A percentile compares a stretch with the other conserved stretches of the same genome.
Evolutionary conservation across 2,329 filamentous ascomycete species (phyloP).

Genomic region (Laburnicola sp.): DNA sequence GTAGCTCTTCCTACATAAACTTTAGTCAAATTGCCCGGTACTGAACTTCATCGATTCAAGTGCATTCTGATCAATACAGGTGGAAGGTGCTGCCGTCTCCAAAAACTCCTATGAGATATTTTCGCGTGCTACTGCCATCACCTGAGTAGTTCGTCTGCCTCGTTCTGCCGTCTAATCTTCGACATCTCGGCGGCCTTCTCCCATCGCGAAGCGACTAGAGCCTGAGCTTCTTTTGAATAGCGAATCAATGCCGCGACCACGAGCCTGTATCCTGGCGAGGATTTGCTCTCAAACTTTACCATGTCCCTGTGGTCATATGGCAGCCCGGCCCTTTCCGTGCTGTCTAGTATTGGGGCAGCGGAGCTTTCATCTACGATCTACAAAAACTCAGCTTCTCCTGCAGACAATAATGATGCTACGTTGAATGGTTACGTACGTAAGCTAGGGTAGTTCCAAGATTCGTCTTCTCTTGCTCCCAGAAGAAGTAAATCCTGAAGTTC

Average conservation of each 20-base stretch:
- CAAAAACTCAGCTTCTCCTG: constrained; percentile 1
- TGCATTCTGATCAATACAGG: too few species aligned
- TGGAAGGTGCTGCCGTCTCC: too few species aligned
- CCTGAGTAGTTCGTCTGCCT: constrained; percentile 16
- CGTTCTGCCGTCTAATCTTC: constrained; percentile 14
- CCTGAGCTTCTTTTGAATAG: constrained; percentile 22
- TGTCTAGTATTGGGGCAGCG: constrained; percentile 32
- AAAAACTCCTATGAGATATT: not conserved
- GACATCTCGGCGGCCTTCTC: constrained; percentile 17
- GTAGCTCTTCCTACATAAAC: too few species aligned
- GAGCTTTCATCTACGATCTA: constrained; percentile 35
- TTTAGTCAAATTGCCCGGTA: too few species aligned
- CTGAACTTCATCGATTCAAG: too few species aligned
- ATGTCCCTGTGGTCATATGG: constrained; percentile 36
- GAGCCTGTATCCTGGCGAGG: constrained; percentile 30
- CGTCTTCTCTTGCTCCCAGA: constrained; percentile 47
- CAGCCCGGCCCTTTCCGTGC: constrained; percentile 43
- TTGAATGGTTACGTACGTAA: constrained; percentile 21
- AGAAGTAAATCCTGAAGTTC: constrained; percentile 45
- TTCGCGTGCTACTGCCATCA: not conserved
- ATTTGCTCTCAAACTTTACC: constrained; percentile 32
- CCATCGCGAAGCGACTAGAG: constrained; percentile 14
- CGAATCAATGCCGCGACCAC: constrained; percentile 27
- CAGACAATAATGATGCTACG: not conserved
- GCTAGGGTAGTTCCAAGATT: constrained; percentile 39